These are phyloP conservation scores for Trifolium pratense DNA, from an alignment of 306 rosid species.

Conservation along the genomic window DNA sequence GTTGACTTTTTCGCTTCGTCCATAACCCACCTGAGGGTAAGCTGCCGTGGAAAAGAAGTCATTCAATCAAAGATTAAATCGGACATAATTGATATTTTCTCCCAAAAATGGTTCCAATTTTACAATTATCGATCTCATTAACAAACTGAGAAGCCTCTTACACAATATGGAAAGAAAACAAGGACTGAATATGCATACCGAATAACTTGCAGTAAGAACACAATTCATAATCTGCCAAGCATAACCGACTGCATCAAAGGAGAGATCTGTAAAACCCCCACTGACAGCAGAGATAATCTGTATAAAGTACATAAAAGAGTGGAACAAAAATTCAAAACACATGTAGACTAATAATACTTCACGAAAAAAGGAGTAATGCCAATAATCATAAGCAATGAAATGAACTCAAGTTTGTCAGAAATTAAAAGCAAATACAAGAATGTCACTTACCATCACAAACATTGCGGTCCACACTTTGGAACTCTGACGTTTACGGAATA, in stretches of 20 bases:
- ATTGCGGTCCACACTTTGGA: slow-evolving; percentile 88
- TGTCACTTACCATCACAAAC: slow-evolving; percentile 91
- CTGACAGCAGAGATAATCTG: slow-evolving; percentile 87
- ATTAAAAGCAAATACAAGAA: too few relatives aligned
- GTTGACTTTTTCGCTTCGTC: slow-evolving; percentile 81
- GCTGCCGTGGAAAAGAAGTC: slow-evolving; percentile 51
- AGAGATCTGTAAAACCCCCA: slow-evolving; percentile 84
- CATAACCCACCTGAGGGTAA: slow-evolving; percentile 83
- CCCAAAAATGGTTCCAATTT: not conserved
- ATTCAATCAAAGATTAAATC: slow-evolving; percentile 2
- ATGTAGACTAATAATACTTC: not conserved
- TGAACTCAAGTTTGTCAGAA: too few relatives aligned
- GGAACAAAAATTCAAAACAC: slow-evolving; percentile 34
- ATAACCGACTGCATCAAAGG: slow-evolving; percentile 77
- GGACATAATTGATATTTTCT: slow-evolving; percentile 21
- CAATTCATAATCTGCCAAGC: slow-evolving; percentile 84
- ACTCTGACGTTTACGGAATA: slow-evolving; percentile 76
- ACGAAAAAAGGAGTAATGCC: not conserved
- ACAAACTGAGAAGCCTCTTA: slow-evolving; percentile 9
- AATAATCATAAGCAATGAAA: too few relatives aligned
- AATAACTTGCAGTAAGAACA: slow-evolving; percentile 79
- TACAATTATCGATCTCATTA: slow-evolving; percentile 17
- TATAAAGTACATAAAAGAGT: slow-evolving; percentile 26
- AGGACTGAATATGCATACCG: slow-evolving; percentile 55
- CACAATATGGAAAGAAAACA: slow-evolving; percentile 15